Evolutionary conservation across 805 yeast species (phyloP), one percentile per base, ranked within the genome.

Genomic region (Metschnikowia shivogae): DNA sequence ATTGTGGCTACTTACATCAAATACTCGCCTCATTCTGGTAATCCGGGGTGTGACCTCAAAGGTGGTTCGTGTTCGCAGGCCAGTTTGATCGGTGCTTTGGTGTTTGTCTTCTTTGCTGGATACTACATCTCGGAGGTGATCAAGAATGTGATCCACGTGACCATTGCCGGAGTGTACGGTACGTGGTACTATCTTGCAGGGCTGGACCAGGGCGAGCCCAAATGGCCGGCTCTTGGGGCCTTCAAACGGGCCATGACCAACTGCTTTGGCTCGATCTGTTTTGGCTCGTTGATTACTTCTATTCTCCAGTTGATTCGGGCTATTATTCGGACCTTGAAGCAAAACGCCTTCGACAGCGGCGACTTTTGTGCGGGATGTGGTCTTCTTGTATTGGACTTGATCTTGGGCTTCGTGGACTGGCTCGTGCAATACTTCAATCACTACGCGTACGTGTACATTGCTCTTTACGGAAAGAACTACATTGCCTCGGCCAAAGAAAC

Each of bases 191-290:
- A 88, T 64, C 76, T 86, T 63, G 77, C 85, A 14, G 73, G 73
- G 44, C 78, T 89, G 10, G 89, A 83, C 60, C 84, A 84, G 61
- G 89, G 89, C 3, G 83, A 79, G 69, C 96, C 96, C 28, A 74
- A 61, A 55, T 75, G 77, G 70, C 92, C 96, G 3, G 93, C 95
- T 0, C 68, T 82, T 49, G 89, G 93, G 2, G 83, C 96, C 2
- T 80, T 89, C 53, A 79, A 73, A 56, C 76, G 96, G 53, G 88
- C 96, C 1, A 63, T 87, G 64, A 85, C 96, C 3, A 85, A 82
- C 60, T 87, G 95, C 8, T 84, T 89, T 58, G 97, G 98, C 2
- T 86, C 96, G 2, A 84, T 90, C 44, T 85, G 95, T 61, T 85
- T 87, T 59, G 96, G 97, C 0, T 84, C 89, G 2, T 63, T 85